Conservation (phyloP, 2,329 filamentous ascomycete species). For the Clathrospora elynae region DNA sequence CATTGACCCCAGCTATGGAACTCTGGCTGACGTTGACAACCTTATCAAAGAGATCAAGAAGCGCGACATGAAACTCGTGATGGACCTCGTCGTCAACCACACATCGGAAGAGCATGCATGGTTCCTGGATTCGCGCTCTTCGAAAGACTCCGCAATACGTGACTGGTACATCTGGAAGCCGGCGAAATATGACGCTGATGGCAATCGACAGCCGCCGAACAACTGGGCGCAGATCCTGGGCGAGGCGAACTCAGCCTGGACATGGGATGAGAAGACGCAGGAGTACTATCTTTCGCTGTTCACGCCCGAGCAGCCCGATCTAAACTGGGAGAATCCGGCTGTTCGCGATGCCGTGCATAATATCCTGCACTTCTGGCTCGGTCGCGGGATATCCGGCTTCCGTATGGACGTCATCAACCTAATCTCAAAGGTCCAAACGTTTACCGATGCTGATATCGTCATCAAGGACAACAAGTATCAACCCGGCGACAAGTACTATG, state of each 20-base stretch:
- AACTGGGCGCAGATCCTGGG: conserved; percentile 70
- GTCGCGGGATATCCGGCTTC: conserved; percentile 64
- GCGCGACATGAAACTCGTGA: conserved; percentile 47
- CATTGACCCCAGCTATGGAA: conserved; percentile 49
- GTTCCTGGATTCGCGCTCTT: conserved; percentile 62
- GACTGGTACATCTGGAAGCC: conserved; percentile 63
- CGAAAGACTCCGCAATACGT: conserved; percentile 53
- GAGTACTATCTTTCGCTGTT: conserved; percentile 82
- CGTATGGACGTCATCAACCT: conserved; percentile 50
- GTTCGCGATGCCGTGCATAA: conserved; percentile 72
- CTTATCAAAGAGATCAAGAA: conserved; percentile 46
- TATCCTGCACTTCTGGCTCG: conserved; percentile 78
- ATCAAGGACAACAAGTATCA: conserved; percentile 49
- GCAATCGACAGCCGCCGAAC: conserved; percentile 71
- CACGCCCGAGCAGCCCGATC: conserved; percentile 74
- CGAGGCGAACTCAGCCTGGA: conserved; percentile 64
- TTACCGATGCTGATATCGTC: conserved; percentile 33
- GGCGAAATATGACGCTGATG: conserved; percentile 56
- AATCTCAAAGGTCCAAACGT: conserved; percentile 43
- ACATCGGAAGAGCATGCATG: conserved; percentile 56
- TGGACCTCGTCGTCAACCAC: conserved; percentile 52
- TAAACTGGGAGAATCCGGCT: conserved; percentile 78
- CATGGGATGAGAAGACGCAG: conserved; percentile 70
- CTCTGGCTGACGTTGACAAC: conserved; percentile 47
- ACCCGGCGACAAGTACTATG: conserved; percentile 60